These are phyloP conservation scores for Leishmania lainsoni DNA, from an alignment of 208 protist species.

Conservation along the genomic window DNA sequence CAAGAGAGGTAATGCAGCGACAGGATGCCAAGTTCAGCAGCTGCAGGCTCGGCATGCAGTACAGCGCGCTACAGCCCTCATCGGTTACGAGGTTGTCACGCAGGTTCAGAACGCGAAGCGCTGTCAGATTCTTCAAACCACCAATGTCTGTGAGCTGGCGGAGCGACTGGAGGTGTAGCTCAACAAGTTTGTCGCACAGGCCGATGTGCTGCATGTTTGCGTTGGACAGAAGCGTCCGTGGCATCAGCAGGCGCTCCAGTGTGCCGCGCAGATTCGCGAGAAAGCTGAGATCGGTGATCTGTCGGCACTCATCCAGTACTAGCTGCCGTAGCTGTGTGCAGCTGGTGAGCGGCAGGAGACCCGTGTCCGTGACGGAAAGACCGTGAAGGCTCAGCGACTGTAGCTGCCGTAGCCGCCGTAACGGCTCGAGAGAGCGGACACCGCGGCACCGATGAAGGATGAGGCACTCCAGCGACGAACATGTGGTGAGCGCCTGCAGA, in stretches of 20 bases:
- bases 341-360: conserved; percentile 36
- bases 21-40: conserved; percentile 22
- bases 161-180: conserved; percentile 61
- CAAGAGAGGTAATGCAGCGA: conserved; percentile 35
- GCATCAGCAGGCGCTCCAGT: conserved; percentile 49
- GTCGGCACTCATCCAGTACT: conserved; percentile 72
- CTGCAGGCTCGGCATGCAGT: conserved; percentile 28
- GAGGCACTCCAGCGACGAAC: conserved; percentile 55
- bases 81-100: conserved; percentile 56
- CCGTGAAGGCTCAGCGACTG: conserved; percentile 51
- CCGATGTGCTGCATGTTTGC: conserved; percentile 51
- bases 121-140: conserved; percentile 37
- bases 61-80: conserved; percentile 25
- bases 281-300: conserved; percentile 58
- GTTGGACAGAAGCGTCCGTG: conserved; percentile 55
- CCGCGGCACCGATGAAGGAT: conserved; percentile 65
- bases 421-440: conserved; percentile 54
- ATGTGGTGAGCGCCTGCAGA: conserved; percentile 50
- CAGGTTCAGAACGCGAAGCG: conserved; percentile 53
- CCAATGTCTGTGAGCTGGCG: conserved; percentile 52
- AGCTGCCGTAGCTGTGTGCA: conserved; percentile 54
- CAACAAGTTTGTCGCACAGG: conserved; percentile 45
- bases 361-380: conserved; percentile 61
- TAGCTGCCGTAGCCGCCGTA: conserved; percentile 46
- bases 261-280: conserved; percentile 30